These are phyloP conservation scores for Neohortaea acidophila DNA, from an alignment of 495 filamentous ascomycete genomes.

Conservation along the genomic window DNA sequence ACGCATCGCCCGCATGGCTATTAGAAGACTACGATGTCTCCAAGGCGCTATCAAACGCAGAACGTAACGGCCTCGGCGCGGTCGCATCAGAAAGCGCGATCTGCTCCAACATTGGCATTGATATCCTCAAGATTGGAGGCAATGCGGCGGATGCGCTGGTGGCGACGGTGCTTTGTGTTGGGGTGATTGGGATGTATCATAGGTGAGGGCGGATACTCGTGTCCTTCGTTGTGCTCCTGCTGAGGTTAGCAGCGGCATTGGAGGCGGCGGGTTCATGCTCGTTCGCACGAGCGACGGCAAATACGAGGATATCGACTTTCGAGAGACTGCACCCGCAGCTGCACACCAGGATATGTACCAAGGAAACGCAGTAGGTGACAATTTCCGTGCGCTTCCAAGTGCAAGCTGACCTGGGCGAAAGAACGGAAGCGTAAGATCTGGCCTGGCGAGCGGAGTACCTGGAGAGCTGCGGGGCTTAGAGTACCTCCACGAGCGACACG, in stretches of 20 bases:
- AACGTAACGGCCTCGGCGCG: constrained; percentile 36
- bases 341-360: constrained; percentile 69
- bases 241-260: constrained; percentile 44
- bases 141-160: constrained; percentile 29
- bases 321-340: constrained; percentile 68
- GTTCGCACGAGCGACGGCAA: constrained; percentile 42
- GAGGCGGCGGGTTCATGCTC: constrained; percentile 81
- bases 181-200: constrained; percentile 40
- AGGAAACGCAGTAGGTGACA: constrained; percentile 31
- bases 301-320: constrained; percentile 70
- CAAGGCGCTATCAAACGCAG: not conserved
- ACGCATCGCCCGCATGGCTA: constrained; percentile 5
- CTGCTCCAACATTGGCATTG: constrained; percentile 62
- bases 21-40: not conserved
- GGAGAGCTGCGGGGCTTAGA: constrained; percentile 69
- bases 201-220: constrained; percentile 36
- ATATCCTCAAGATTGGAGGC: constrained; percentile 39
- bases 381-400: constrained; percentile 20
- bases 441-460: constrained; percentile 65
- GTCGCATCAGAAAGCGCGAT: constrained; percentile 64
- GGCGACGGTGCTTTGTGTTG: constrained; percentile 26
- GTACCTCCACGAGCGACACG: constrained; percentile 59
- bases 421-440: constrained; percentile 15
- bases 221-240: not conserved
- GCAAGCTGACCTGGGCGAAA: not conserved